Evolutionary conservation across 495 filamentous ascomycete species (phyloP).

Genomic region (Aspergillus steynii): DNA sequence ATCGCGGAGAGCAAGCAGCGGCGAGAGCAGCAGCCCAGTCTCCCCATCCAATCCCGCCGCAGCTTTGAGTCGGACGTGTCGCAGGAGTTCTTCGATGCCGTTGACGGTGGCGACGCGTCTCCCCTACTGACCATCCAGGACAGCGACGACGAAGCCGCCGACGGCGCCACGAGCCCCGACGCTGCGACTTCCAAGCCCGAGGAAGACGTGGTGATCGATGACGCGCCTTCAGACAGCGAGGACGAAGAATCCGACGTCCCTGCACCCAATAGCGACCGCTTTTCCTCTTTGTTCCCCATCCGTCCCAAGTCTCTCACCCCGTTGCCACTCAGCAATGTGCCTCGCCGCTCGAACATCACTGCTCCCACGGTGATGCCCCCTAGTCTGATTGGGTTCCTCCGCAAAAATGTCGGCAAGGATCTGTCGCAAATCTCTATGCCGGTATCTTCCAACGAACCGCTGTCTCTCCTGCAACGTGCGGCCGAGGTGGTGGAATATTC

Average conservation of each 20-base stretch:
- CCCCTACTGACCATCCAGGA: slow-evolving; percentile 75
- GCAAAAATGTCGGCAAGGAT: slow-evolving; percentile 98
- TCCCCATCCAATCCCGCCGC: slow-evolving; percentile 57
- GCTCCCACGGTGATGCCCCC: slow-evolving; percentile 76
- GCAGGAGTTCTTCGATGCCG: slow-evolving; percentile 94
- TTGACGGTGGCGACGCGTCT: slow-evolving; percentile 64
- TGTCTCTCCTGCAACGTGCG: slow-evolving; percentile 81
- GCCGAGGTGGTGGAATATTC: slow-evolving; percentile 91
- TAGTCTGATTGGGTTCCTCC: slow-evolving; percentile 87
- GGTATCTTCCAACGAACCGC: slow-evolving; percentile 92
- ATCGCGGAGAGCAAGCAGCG: slow-evolving; percentile 77
- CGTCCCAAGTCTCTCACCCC: slow-evolving; percentile 75
- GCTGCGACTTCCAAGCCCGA: slow-evolving; percentile 8
- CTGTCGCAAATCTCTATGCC: slow-evolving; percentile 96
- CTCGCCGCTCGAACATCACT: slow-evolving; percentile 69
- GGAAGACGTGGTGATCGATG: slow-evolving; percentile 37
- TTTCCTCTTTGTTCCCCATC: slow-evolving; percentile 63
- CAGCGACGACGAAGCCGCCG: slow-evolving; percentile 52
- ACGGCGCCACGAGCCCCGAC: slow-evolving; percentile 11
- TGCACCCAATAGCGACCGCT: slow-evolving; percentile 39
- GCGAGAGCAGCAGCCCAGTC: slow-evolving; percentile 52
- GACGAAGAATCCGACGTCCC: slow-evolving; percentile 50
- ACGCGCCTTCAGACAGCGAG: slow-evolving; percentile 51
- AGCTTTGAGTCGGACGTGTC: slow-evolving; percentile 81
- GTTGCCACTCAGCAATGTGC: slow-evolving; percentile 67